These are phyloP conservation scores for Citrus hindsii DNA, from an alignment of 345 rosid species.

Conservation along the genomic window DNA sequence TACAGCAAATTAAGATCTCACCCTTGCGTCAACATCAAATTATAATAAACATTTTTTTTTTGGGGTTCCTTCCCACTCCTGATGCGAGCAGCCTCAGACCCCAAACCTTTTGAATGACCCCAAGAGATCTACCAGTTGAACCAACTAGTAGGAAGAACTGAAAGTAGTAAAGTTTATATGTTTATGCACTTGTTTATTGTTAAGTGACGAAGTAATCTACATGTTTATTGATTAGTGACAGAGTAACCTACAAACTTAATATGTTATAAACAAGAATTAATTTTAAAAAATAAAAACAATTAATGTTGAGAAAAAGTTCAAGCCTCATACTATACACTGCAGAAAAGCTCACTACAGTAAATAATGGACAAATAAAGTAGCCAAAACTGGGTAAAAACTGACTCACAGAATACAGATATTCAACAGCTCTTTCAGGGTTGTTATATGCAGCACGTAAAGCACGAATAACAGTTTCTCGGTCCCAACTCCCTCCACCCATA, in stretches of 20 bases:
- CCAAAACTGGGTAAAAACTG: slow-evolving; percentile 9
- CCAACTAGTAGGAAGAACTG: neutral
- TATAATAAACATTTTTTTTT: neutral
- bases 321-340: neutral
- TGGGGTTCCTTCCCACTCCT: neutral
- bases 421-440: slow-evolving; percentile 67
- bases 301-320: neutral
- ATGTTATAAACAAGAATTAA: neutral
- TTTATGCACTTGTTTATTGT: neutral
- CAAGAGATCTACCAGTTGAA: neutral
- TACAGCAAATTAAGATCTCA: neutral
- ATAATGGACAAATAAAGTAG: neutral
- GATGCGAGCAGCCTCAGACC: neutral
- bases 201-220: neutral
- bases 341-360: neutral
- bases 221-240: neutral
- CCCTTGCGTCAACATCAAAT: neutral
- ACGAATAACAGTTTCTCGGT: slow-evolving; percentile 49
- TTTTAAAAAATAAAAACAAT: neutral
- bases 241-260: neutral
- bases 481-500: slow-evolving; percentile 68
- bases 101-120: neutral
- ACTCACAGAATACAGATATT: slow-evolving; percentile 56
- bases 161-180: neutral
- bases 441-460: slow-evolving; percentile 67